These are phyloP conservation scores for Pseudocercospora macadamiae DNA, from an alignment of 2,329 filamentous ascomycete species.

Conservation along the genomic window DNA sequence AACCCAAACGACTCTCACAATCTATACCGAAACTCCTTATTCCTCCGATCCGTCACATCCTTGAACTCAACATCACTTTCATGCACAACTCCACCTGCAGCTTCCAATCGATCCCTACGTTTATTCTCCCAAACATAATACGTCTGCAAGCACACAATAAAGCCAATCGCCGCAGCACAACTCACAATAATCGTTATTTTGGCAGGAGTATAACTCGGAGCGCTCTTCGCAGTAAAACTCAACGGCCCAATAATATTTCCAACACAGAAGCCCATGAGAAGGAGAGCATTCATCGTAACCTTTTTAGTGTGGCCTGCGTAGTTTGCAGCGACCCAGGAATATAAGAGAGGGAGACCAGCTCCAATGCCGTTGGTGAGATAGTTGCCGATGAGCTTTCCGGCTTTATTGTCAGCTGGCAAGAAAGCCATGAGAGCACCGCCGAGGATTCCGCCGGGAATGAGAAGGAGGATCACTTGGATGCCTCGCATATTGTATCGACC, in stretches of 20 bases:
- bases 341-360: conserved; percentile 43
- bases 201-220: conserved; percentile 46
- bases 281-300: conserved; percentile 60
- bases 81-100: conserved; percentile 7
- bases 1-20: conserved; percentile 8
- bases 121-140: conserved; percentile 56
- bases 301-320: conserved; percentile 72
- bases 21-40: conserved; percentile 32
- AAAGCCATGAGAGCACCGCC: conserved; percentile 38
- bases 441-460: conserved; percentile 35
- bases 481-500: conserved; percentile 35
- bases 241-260: conserved; percentile 49
- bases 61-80: conserved; percentile 31
- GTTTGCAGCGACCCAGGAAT: conserved; percentile 47
- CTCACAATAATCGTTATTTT: conserved; percentile 47
- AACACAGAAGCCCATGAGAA: conserved; percentile 36
- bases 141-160: conserved; percentile 51
- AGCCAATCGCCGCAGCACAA: conserved; percentile 38
- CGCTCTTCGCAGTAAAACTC: conserved; percentile 42
- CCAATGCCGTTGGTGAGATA: conserved; percentile 46
- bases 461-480: conserved; percentile 31
- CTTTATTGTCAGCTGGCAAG: conserved; percentile 43
- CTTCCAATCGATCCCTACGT: conserved; percentile 32
- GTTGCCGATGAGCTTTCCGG: conserved; percentile 47
- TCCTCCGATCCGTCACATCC: conserved; percentile 37